phyloP scores from a whole-genome alignment of 163 green algal genomes.

The Volvox carteri region DNA sequence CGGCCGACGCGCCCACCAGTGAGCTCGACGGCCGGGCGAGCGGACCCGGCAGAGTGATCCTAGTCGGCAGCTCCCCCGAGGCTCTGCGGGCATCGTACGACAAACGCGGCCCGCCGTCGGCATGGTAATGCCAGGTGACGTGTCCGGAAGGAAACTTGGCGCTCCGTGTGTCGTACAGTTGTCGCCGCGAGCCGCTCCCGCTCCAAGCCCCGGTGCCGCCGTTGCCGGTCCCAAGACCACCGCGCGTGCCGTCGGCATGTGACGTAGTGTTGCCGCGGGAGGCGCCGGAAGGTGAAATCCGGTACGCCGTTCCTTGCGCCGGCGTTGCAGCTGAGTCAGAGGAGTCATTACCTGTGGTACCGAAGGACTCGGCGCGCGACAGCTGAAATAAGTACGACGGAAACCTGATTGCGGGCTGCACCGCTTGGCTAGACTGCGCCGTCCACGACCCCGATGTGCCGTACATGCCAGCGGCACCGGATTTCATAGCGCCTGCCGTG shows the following conservation, averaged over 20 bases:
- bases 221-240: neutral
- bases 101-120: neutral
- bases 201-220: neutral
- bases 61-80: neutral
- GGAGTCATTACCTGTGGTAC: neutral
- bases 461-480: neutral
- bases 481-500: neutral
- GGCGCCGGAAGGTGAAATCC: neutral
- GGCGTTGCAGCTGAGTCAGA: neutral
- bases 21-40: neutral
- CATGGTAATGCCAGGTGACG: neutral
- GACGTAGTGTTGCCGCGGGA: neutral
- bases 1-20: neutral
- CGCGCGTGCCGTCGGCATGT: neutral
- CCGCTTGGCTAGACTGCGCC: neutral
- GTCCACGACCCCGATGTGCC: slow-evolving; percentile 13
- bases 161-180: neutral
- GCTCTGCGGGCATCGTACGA: neutral
- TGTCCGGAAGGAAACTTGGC: neutral
- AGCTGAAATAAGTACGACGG: slow-evolving; percentile 3
- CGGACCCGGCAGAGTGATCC: neutral
- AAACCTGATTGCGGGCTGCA: neutral
- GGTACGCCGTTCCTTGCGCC: neutral
- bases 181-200: neutral
- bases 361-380: slow-evolving; percentile 1